Evolutionary conservation across 139 green algal species (phyloP).

Genomic region (Closterium sp.): DNA sequence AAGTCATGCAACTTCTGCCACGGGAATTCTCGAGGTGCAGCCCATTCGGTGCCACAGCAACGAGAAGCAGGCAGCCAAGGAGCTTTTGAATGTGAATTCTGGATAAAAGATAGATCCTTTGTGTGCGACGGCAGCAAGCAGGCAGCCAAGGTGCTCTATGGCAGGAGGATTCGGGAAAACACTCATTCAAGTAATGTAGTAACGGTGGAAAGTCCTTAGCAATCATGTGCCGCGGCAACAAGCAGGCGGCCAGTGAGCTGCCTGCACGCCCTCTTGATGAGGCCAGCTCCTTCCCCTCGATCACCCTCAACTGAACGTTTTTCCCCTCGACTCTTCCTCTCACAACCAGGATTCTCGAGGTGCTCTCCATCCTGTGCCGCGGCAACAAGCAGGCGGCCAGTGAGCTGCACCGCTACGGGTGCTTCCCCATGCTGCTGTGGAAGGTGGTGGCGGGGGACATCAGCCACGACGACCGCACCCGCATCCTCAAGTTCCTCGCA

Average conservation of each 20-base stretch:
- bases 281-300: too few relatives aligned
- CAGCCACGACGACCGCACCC: conserved; percentile 3
- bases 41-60: neutral
- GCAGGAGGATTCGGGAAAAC: too few relatives aligned
- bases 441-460: conserved; percentile 39
- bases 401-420: conserved; percentile 19
- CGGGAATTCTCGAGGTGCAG: neutral
- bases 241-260: neutral
- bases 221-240: neutral
- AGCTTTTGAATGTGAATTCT: neutral
- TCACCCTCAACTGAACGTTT: too few relatives aligned
- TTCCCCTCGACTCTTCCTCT: too few relatives aligned
- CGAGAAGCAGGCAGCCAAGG: neutral
- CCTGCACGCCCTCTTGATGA: too few relatives aligned
- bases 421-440: conserved; percentile 46
- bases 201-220: too few relatives aligned
- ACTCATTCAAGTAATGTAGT: too few relatives aligned
- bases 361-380: neutral
- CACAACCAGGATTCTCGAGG: conserved; percentile 17
- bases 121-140: neutral
- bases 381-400: conserved; percentile 3
- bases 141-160: neutral
- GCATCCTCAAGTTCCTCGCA: conserved; percentile 29
- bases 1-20: too few relatives aligned
- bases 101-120: neutral